Conservation (phyloP, 805 yeast species). For the Nadsonia fulvescens region DNA sequence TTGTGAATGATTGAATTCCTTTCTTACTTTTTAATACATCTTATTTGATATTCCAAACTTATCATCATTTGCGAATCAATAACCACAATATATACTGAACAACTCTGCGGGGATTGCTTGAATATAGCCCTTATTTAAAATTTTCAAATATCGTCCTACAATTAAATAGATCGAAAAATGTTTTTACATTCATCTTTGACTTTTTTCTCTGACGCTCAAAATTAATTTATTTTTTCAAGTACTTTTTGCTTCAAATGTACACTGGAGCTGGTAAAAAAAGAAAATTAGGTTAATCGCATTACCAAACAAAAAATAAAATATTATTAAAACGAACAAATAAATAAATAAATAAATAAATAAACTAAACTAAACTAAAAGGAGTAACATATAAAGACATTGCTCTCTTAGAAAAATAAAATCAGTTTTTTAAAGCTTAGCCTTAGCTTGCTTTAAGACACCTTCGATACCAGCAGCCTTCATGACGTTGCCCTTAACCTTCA, state of each 20-base stretch:
- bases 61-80: no score
- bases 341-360: constrained; percentile 1
- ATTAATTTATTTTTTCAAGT: neutral
- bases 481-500: constrained; percentile 77
- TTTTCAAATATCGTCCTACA: no score
- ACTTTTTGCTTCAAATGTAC: neutral
- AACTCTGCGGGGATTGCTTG: no score
- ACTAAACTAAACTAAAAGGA: neutral
- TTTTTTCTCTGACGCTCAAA: constrained; percentile 1
- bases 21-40: no score
- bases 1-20: no score
- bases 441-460: constrained; percentile 40
- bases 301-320: neutral
- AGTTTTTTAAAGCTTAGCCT: constrained; percentile 25
- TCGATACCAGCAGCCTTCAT: constrained; percentile 76
- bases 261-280: no score
- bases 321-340: neutral
- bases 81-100: no score
- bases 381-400: constrained; percentile 4
- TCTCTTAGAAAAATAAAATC: constrained; percentile 6
- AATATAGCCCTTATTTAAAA: no score
- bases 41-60: no score
- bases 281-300: no score
- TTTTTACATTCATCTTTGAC: constrained; percentile 8
- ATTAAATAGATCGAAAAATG: constrained; percentile 9